These are phyloP conservation scores for Ophiostoma australiae DNA, from an alignment of 2,329 filamentous ascomycete genomes.

Conservation along the genomic window DNA sequence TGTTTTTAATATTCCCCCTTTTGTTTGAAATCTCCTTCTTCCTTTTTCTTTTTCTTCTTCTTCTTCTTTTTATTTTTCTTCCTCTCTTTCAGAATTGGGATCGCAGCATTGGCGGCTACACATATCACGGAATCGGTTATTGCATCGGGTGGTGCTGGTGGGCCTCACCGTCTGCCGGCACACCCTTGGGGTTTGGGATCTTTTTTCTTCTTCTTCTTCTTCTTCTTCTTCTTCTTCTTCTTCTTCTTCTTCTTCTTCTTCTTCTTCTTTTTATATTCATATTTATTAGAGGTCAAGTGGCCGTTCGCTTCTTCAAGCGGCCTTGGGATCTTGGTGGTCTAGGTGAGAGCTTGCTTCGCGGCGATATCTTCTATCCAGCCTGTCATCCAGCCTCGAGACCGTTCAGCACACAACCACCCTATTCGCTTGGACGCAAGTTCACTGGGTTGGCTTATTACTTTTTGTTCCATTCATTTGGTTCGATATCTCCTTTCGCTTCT, in stretches of 20 bases:
- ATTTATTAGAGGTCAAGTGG: background rate
- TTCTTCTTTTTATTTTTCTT: conserved; percentile 13
- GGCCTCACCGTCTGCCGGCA: background rate
- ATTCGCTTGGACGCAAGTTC: background rate
- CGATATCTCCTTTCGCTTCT: background rate
- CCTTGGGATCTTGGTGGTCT: background rate
- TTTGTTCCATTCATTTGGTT: background rate
- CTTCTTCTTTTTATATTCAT: background rate
- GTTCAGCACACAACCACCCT: background rate
- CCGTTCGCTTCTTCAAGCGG: background rate
- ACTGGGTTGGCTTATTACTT: background rate
- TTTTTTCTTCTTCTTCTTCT: background rate
- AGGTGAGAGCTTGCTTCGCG: background rate
- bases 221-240: background rate
- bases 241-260: background rate
- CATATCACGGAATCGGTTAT: background rate
- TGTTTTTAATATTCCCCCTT: conserved; percentile 18
- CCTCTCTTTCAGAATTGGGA: background rate
- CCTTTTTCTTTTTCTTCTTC: background rate
- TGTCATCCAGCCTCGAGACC: background rate
- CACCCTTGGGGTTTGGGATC: background rate
- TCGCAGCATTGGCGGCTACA: background rate
- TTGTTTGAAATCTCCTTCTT: conserved; percentile 14
- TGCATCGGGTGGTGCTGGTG: background rate
- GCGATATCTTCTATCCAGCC: background rate